Conservation (phyloP, 257 asterid species). For the Solanum chmielewskii region DNA sequence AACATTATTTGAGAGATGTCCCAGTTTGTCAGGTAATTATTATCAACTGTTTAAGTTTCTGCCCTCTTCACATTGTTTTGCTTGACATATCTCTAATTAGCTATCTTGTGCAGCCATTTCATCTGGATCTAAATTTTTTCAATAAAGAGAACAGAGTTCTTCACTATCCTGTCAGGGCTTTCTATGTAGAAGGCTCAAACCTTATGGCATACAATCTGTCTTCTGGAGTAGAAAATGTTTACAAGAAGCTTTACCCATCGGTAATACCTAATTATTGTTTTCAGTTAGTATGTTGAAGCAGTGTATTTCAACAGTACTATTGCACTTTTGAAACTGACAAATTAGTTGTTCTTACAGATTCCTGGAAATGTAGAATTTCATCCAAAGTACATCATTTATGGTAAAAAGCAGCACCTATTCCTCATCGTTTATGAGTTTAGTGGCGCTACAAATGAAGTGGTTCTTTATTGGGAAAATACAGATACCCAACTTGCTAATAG, state of each 20-base stretch:
- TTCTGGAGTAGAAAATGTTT: conserved; percentile 79
- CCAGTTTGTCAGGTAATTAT: conserved; percentile 83
- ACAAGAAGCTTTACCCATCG: conserved; percentile 84
- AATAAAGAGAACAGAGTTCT: conserved; percentile 82
- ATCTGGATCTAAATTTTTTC: conserved; percentile 91
- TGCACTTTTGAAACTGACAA: neutral
- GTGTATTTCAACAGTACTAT: neutral
- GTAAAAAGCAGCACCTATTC: conserved; percentile 87
- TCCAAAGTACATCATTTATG: conserved; percentile 56
- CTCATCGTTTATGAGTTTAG: conserved; percentile 70
- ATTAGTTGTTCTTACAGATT: conserved; percentile 37
- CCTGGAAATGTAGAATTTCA: conserved; percentile 88
- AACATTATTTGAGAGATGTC: conserved; percentile 56
- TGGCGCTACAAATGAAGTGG: conserved; percentile 73
- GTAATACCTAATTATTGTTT: conserved; percentile 25
- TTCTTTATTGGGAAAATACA: conserved; percentile 92
- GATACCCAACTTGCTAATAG: conserved; percentile 71
- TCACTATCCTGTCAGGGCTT: conserved; percentile 93
- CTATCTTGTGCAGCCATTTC: conserved; percentile 66
- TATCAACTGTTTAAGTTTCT: neutral
- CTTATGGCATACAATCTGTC: conserved; percentile 91
- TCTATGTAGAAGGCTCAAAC: conserved; percentile 81
- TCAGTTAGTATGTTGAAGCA: neutral
- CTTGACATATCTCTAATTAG: conserved; percentile 14
- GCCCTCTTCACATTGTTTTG: neutral